A percentile compares a stretch with the other conserved stretches of the same genome.
Conservation (phyloP, 805 yeast species). For the Vanderwaltozyma yarrowii region DNA sequence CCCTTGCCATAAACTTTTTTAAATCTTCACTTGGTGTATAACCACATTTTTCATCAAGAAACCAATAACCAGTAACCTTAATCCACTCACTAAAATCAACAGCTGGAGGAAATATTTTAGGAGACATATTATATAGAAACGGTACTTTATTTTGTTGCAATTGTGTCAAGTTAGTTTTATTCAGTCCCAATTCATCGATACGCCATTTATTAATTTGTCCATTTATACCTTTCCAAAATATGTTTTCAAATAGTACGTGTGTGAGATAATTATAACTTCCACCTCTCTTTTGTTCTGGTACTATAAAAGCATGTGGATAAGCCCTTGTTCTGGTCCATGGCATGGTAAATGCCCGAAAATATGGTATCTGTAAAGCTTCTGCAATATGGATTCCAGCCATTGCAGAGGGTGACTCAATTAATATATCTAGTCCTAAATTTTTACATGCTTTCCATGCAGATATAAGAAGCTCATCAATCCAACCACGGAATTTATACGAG, state of each 20-base stretch:
- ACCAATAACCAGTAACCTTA: slow-evolving; percentile 95
- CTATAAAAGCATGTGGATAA: slow-evolving; percentile 92
- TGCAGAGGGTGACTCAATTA: slow-evolving; percentile 93
- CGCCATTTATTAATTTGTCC: slow-evolving; percentile 87
- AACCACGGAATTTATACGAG: slow-evolving; percentile 60
- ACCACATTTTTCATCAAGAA: slow-evolving; percentile 52
- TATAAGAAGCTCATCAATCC: slow-evolving; percentile 66
- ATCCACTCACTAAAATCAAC: slow-evolving; percentile 93
- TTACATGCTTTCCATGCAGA: slow-evolving; percentile 86
- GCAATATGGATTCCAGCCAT: slow-evolving; percentile 95
- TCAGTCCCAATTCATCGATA: slow-evolving; percentile 49
- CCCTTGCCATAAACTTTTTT: slow-evolving; percentile 48
- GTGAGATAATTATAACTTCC: slow-evolving; percentile 90
- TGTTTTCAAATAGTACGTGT: slow-evolving; percentile 84
- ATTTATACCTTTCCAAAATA: slow-evolving; percentile 88
- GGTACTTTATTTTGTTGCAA: slow-evolving; percentile 77
- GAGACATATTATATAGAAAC: slow-evolving; percentile 81
- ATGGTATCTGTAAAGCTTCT: slow-evolving; percentile 81
- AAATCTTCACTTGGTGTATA: slow-evolving; percentile 56
- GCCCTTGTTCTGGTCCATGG: slow-evolving; percentile 97
- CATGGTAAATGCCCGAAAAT: slow-evolving; percentile 94
- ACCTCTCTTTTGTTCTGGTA: slow-evolving; percentile 86
- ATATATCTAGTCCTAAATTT: slow-evolving; percentile 47
- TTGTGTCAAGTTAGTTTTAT: slow-evolving; percentile 56
- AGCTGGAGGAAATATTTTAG: slow-evolving; percentile 82